Evolutionary conservation across 1,139 yeast genomes (phyloP).

Genomic region (Nadsonia starkeyi-henricii): DNA sequence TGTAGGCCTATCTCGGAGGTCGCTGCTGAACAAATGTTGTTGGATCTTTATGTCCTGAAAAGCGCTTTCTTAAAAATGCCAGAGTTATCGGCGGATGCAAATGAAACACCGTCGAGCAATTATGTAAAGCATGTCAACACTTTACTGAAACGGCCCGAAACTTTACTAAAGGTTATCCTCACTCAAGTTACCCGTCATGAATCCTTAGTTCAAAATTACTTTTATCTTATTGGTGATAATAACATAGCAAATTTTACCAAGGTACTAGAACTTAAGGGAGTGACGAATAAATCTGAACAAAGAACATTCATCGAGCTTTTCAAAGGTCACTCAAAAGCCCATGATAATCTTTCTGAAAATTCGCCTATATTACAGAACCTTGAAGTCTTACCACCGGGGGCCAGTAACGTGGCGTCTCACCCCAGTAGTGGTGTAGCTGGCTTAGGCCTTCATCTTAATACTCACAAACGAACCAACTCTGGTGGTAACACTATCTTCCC

Average conservation of each 20-base stretch:
- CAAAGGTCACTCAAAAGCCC: conserved; percentile 41
- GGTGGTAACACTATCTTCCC: background rate
- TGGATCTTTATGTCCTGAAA: conserved; percentile 57
- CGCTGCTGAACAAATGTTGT: conserved; percentile 67
- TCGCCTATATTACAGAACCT: conserved; percentile 30
- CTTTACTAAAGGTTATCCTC: conserved; percentile 49
- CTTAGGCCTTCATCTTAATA: conserved; percentile 1
- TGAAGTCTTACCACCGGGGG: conserved; percentile 6
- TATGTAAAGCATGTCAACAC: conserved; percentile 37
- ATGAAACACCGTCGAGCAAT: conserved; percentile 9
- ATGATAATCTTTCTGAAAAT: conserved; percentile 31
- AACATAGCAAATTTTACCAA: conserved; percentile 50
- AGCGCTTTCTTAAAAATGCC: conserved; percentile 42
- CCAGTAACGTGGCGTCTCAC: background rate
- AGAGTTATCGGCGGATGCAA: conserved; percentile 8
- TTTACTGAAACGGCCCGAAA: conserved; percentile 42
- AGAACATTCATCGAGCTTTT: conserved; percentile 47
- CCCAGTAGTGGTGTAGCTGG: conserved; percentile 1
- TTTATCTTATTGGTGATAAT: conserved; percentile 53
- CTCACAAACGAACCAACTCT: background rate
- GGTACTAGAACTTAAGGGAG: conserved; percentile 49
- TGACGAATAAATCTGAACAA: conserved; percentile 29
- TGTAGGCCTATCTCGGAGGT: conserved; percentile 52
- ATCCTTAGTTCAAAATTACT: conserved; percentile 51
- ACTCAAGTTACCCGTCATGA: conserved; percentile 53